Percentiles rank a stretch among this genome's conserved stretches.
phyloP scores from a whole-genome alignment of 768 basidiomycete genomes.

The Coprinopsis strossmayeri region DNA sequence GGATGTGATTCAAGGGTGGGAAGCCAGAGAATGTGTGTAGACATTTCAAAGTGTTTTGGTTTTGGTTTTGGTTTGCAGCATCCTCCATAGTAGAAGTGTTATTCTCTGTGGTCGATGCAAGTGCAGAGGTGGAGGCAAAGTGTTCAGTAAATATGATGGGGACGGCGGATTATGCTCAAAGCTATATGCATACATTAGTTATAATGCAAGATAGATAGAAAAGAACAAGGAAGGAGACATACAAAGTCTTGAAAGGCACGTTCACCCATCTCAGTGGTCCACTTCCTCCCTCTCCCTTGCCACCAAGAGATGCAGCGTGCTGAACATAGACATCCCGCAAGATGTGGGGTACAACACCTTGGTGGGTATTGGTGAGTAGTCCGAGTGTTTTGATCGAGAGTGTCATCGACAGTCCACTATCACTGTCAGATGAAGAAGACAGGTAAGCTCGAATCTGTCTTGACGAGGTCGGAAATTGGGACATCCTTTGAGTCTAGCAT shows the following conservation, averaged over 20 bases:
- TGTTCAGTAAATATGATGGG: slow-evolving; percentile 40
- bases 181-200: slow-evolving; percentile 24
- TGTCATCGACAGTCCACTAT: too few species aligned
- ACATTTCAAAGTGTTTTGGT: slow-evolving; percentile 28
- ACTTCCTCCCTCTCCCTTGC: too few species aligned
- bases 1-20: slow-evolving; percentile 35
- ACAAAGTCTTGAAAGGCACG: slow-evolving; percentile 81
- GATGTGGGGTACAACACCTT: slow-evolving; percentile 71
- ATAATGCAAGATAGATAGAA: slow-evolving; percentile 1
- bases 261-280: slow-evolving; percentile 56
- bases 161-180: slow-evolving; percentile 62
- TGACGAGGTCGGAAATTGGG: too few species aligned
- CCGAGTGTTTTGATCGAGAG: slow-evolving; percentile 63
- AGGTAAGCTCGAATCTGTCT: too few species aligned
- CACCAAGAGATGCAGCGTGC: too few species aligned
- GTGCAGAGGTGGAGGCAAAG: too few species aligned
- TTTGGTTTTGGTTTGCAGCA: slow-evolving; percentile 24
- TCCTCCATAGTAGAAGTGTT: not conserved
- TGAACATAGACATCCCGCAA: slow-evolving; percentile 52
- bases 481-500: too few species aligned
- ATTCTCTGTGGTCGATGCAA: too few species aligned
- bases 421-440: too few species aligned
- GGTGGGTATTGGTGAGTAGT: slow-evolving; percentile 56
- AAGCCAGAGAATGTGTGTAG: slow-evolving; percentile 67
- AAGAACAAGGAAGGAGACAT: slow-evolving; percentile 27